These are phyloP conservation scores for Arbutus unedo DNA, from an alignment of 148 eudicot species.

Conservation along the genomic window DNA sequence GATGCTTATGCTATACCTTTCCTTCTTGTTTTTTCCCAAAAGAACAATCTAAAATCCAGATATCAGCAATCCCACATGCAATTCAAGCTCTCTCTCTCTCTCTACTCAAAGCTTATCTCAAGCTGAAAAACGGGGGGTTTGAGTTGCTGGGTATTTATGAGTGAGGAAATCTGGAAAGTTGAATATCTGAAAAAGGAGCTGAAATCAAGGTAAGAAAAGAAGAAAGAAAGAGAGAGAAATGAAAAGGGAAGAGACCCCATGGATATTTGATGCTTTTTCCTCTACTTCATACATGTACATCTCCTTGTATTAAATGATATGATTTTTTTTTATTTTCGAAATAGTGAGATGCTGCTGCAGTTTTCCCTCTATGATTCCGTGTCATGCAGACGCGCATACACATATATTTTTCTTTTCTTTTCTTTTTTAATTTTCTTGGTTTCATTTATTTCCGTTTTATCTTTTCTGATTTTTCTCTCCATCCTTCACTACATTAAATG, in stretches of 20 bases:
- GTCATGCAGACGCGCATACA: slow-evolving; percentile 16
- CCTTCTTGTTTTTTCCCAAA: background rate
- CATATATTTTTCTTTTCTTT: background rate
- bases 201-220: slow-evolving; percentile 16
- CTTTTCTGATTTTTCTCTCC: background rate
- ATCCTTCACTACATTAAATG: slow-evolving; percentile 5
- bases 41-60: background rate
- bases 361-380: slow-evolving; percentile 17
- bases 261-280: slow-evolving; percentile 4
- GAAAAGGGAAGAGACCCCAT: slow-evolving; percentile 8
- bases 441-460: background rate
- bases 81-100: slow-evolving; percentile 10
- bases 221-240: background rate
- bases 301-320: slow-evolving; percentile 10
- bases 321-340: background rate
- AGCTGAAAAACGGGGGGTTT: slow-evolving; percentile 7
- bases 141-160: slow-evolving; percentile 5
- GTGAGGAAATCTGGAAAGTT: slow-evolving; percentile 9
- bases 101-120: slow-evolving; percentile 7
- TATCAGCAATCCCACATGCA: slow-evolving; percentile 10
- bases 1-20: background rate
- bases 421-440: background rate
- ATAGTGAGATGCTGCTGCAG: slow-evolving; percentile 4
- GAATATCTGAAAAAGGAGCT: slow-evolving; percentile 18
- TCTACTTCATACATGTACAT: background rate